phyloP scores from a whole-genome alignment of 1,139 yeast genomes.

The Candida sp. region DNA sequence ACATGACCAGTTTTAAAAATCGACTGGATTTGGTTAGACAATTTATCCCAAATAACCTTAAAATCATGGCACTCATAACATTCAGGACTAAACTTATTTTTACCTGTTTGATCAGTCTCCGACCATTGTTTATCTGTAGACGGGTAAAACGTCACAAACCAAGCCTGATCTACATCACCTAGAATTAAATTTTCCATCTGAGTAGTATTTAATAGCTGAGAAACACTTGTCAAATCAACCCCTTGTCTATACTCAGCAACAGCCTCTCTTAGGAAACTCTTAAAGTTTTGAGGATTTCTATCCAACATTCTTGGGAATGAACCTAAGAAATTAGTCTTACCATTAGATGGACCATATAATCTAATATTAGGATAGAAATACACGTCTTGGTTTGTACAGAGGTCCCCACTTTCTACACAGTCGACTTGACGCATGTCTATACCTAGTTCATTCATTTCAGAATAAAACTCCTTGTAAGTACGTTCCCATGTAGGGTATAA shows the following conservation, averaged over 20 bases:
- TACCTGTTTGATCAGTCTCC: constrained; percentile 33
- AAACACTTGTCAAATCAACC: constrained; percentile 37
- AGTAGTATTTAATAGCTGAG: constrained; percentile 23
- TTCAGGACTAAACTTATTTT: constrained; percentile 26
- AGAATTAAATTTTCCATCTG: constrained; percentile 39
- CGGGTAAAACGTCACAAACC: constrained; percentile 65
- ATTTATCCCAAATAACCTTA: constrained; percentile 54
- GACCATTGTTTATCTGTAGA: constrained; percentile 40
- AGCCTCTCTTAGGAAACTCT: constrained; percentile 50
- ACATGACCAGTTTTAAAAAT: constrained; percentile 54
- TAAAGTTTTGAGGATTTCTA: constrained; percentile 47
- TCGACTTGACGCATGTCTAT: constrained; percentile 66
- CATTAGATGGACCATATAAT: constrained; percentile 51
- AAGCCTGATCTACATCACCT: constrained; percentile 47
- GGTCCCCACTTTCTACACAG: constrained; percentile 70
- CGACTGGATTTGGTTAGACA: constrained; percentile 46
- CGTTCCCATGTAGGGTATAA: constrained; percentile 66
- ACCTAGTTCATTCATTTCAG: constrained; percentile 34
- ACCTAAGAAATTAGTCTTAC: constrained; percentile 35
- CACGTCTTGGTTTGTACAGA: constrained; percentile 61
- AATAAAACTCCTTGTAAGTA: constrained; percentile 43
- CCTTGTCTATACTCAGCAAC: constrained; percentile 41
- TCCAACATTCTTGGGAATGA: constrained; percentile 45
- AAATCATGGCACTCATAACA: constrained; percentile 51
- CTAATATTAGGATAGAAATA: constrained; percentile 55